phyloP scores from a whole-genome alignment of 345 rosid genomes.

The Brassica carinata region DNA sequence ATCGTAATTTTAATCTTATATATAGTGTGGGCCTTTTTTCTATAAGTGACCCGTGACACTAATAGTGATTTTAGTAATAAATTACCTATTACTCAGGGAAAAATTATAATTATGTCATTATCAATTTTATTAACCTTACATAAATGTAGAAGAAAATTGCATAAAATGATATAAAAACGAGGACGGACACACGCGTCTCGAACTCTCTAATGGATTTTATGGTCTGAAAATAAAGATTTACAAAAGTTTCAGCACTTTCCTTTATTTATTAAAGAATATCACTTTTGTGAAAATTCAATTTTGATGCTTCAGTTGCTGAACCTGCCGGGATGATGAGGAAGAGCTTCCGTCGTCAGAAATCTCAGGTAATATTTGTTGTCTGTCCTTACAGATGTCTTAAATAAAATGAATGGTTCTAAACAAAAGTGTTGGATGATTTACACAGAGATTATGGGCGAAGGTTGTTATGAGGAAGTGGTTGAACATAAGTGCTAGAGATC shows the following conservation, averaged over 20 bases:
- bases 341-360: slow-evolving; percentile 38
- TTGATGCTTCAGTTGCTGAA: slow-evolving; percentile 11
- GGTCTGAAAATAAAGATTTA: neutral
- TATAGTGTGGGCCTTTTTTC: neutral
- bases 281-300: neutral
- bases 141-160: neutral
- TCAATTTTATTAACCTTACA: neutral
- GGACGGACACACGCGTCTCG: neutral
- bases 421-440: neutral
- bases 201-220: neutral
- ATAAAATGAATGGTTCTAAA: slow-evolving; percentile 20
- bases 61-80: neutral
- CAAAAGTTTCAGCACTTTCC: neutral
- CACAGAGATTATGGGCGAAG: slow-evolving; percentile 64
- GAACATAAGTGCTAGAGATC: slow-evolving; percentile 61
- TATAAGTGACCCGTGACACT: neutral
- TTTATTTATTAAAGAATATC: neutral
- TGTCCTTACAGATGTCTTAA: neutral
- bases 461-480: slow-evolving; percentile 80
- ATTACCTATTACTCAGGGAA: neutral
- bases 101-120: neutral
- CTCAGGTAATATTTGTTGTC: slow-evolving; percentile 26
- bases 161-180: neutral
- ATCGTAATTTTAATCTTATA: neutral
- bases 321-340: slow-evolving; percentile 28